These are phyloP conservation scores for Colletotrichum trifolii DNA, from an alignment of 2,329 filamentous ascomycete species.

Conservation along the genomic window DNA sequence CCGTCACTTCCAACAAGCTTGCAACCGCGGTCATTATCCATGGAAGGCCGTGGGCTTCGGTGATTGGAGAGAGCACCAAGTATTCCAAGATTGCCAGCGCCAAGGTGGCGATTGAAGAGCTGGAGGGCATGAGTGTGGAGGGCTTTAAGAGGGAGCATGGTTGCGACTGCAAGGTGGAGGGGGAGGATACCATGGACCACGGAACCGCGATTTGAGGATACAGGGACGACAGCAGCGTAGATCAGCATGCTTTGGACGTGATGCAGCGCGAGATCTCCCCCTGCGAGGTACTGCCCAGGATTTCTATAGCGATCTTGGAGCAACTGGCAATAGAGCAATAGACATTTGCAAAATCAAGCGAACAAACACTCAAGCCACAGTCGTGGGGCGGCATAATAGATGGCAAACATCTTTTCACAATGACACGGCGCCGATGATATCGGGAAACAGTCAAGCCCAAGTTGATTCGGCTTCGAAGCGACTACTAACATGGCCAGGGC, in stretches of 20 bases:
- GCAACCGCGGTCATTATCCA: slow-evolving; percentile 79
- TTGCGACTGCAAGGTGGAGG: slow-evolving; percentile 68
- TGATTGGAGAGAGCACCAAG: slow-evolving; percentile 70
- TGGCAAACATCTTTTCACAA: too few species aligned
- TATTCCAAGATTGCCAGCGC: slow-evolving; percentile 80
- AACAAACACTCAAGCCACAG: too few species aligned
- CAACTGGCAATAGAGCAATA: too few species aligned
- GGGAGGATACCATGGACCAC: slow-evolving; percentile 24
- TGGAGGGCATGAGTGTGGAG: slow-evolving; percentile 57
- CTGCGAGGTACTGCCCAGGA: too few species aligned
- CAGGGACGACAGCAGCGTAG: neutral
- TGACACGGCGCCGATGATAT: neutral
- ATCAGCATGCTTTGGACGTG: neutral
- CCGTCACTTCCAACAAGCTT: slow-evolving; percentile 41
- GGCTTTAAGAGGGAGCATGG: slow-evolving; percentile 70
- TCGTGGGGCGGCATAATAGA: too few species aligned
- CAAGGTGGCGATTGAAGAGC: slow-evolving; percentile 62
- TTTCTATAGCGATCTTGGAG: too few species aligned
- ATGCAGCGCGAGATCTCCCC: neutral
- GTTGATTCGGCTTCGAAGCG: slow-evolving; percentile 30
- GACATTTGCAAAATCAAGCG: too few species aligned
- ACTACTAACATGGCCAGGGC: slow-evolving; percentile 7
- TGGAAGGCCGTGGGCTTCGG: slow-evolving; percentile 70
- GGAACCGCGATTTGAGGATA: slow-evolving; percentile 11
- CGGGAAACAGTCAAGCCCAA: slow-evolving; percentile 19